Base-by-base conservation (phyloP, 495 filamentous ascomycete species). In the Glutinoglossum americanum region DNA sequence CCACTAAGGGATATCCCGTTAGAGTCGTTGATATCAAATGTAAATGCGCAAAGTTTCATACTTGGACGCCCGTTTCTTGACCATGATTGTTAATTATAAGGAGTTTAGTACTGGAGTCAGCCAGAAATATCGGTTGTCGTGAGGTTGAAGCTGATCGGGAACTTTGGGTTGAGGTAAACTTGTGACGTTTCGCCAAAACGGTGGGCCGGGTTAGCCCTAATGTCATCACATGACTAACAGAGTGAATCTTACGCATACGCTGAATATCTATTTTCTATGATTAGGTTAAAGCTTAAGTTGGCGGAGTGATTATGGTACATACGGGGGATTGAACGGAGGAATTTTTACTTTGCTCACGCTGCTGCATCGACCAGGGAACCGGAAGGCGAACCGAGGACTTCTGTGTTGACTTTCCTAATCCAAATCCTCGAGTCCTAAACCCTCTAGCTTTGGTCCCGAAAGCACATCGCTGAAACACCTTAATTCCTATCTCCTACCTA, bases 21-120 rank as follows among this genome's bases (percentile, higher is more conserved):
- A 51, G n/a, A 23, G 19, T 10, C 10, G 25, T 63, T 55, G 56
- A 11, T 23, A 35, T 27, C 55, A 0, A 23, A 15, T 27, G 59
- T 19, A 27, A 21, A 44, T 32, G 19, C n/a, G 54, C 44, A 54
- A 45, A 30, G 10, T 55, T 54, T 62, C 79, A 73, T 84, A 87
- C 83, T 97, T 97, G 78, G 85, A 89, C 73, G 92, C 88, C 80
- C 90, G 85, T 83, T 98, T 98, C 82, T 98, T 98, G 76, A 98
- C 92, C 92, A 98, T 98, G 73, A 74, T 96, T 78, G 77, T 81
- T 77, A 75, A 77, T 77, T 56, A 5, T 25, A 27, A 55, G 21
- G 33, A 19, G 7, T 56, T 27, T 7, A n/a, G 8, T n/a, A 47
- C 33, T 41, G 4, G 8, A 39, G 44, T 56, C 35, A 30, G 49